Evolutionary conservation across 495 filamentous ascomycete species (phyloP), one percentile per base, ranked within the genome.

Genomic region (Xylaria intraflava): DNA sequence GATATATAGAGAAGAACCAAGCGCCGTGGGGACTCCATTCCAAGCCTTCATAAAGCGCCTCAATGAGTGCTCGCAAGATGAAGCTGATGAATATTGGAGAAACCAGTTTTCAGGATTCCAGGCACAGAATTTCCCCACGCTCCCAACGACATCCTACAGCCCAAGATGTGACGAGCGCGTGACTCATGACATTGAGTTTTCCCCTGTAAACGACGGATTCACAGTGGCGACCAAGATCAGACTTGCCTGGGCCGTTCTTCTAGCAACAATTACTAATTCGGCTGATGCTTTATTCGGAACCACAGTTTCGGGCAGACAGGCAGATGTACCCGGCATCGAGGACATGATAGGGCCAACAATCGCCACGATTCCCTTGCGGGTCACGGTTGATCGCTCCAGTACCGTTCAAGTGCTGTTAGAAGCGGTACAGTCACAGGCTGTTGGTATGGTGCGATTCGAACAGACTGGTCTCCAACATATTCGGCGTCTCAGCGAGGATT

Each of bases 391-490:
- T 38, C 47, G 61, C n/a, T 10, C 51, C 7, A 24, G 47, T 8
- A 59, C 46, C 4, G 60, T 78, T 19, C 7, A n/a, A 6, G 58
- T 69, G 3, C 58, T 57, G 29, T 63, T 79, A 5, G 62, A 70
- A 16, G 43, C 64, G 1, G 60, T 86, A 10, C 80, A 85, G 53
- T 58, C 73, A 11, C 60, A 71, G 16, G 64, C 74, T 14, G 65
- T 72, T 29, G 69, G 74, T 5, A 70, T 73, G 1, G 74, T 80
- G 6, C 71, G 75, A 1, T 78, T 78, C 60, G 74, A 86, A 65
- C 78, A 81, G 33, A 71, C 77, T 51, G 83, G 84, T 2, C 69
- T 87, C 58, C 79, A 83, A 57, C 72, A 79, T 26, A 86, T 87
- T 58, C 66, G 70, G 49, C 68, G 70, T 20, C 69, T 86, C 26